Conservation (phyloP, 148 eudicot genomes). For the Tetragonia tetragonoides region DNA sequence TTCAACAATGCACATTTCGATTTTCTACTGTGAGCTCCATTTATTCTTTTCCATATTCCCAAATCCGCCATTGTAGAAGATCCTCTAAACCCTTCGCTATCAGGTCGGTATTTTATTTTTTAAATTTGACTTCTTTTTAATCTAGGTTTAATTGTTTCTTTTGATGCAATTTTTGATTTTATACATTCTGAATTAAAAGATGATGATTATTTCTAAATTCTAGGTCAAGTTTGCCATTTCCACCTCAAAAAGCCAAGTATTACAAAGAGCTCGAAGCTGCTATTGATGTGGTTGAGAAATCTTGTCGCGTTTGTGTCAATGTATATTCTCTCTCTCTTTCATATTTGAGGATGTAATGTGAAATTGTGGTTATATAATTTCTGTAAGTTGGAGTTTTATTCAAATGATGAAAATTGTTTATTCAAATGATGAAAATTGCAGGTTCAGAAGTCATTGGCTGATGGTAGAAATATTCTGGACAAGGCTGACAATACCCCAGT, state of each 20-base stretch:
- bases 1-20: constrained; percentile 30
- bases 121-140: background rate
- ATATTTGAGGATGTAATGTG: background rate
- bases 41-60: constrained; percentile 23
- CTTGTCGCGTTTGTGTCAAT: constrained; percentile 84
- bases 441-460: constrained; percentile 71
- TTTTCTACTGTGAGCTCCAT: constrained; percentile 27
- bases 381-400: background rate
- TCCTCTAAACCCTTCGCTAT: constrained; percentile 37
- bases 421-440: constrained; percentile 28
- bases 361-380: background rate
- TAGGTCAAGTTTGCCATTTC: constrained; percentile 66
- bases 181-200: background rate
- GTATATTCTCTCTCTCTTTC: constrained; percentile 33
- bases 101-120: constrained; percentile 31
- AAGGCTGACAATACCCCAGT: constrained; percentile 86
- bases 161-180: background rate
- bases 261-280: constrained; percentile 74
- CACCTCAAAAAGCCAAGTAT: constrained; percentile 61
- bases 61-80: constrained; percentile 18
- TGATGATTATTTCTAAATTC: background rate
- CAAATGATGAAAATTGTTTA: background rate
- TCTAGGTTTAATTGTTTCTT: constrained; percentile 18
- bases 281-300: constrained; percentile 68
- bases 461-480: constrained; percentile 53